phyloP scores from a whole-genome alignment of 192 early-diverging fungal species.

The Radiomyces spectabilis region DNA sequence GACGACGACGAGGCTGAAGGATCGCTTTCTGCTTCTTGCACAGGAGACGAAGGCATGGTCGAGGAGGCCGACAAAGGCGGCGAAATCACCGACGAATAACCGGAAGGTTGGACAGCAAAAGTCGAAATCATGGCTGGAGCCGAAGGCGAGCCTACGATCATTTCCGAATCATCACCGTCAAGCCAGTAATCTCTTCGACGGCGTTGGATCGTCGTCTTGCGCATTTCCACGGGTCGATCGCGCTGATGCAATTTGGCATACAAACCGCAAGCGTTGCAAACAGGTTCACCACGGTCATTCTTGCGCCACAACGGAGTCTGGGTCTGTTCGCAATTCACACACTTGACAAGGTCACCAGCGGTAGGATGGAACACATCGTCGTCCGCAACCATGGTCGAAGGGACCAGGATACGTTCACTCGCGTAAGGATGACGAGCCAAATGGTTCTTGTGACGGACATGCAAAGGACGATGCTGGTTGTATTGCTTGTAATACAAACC shows the following conservation, averaged over 20 bases:
- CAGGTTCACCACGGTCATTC: constrained; percentile 60
- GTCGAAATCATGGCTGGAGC: constrained; percentile 1
- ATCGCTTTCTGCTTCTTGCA: background rate
- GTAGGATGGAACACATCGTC: background rate
- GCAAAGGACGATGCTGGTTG: constrained; percentile 48
- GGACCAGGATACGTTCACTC: constrained; percentile 1
- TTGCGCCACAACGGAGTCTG: constrained; percentile 80
- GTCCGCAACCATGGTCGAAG: background rate
- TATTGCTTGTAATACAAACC: constrained; percentile 62
- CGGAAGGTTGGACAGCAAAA: background rate
- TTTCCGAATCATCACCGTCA: too few species aligned
- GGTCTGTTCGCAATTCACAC: constrained; percentile 70
- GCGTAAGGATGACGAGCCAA: constrained; percentile 18
- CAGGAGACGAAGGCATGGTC: background rate
- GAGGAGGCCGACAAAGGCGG: too few species aligned
- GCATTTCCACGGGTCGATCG: constrained; percentile 43
- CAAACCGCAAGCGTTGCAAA: constrained; percentile 78
- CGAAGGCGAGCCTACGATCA: background rate
- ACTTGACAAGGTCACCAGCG: constrained; percentile 19
- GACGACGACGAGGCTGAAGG: too few species aligned
- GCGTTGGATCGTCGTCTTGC: constrained; percentile 45
- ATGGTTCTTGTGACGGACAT: constrained; percentile 46
- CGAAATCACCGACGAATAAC: too few species aligned
- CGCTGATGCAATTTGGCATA: constrained; percentile 50
- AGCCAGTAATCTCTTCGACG: constrained; percentile 37